Evolutionary conservation across 768 basidiomycete species (phyloP).

Genomic region (Termitomyces eurrhizus): DNA sequence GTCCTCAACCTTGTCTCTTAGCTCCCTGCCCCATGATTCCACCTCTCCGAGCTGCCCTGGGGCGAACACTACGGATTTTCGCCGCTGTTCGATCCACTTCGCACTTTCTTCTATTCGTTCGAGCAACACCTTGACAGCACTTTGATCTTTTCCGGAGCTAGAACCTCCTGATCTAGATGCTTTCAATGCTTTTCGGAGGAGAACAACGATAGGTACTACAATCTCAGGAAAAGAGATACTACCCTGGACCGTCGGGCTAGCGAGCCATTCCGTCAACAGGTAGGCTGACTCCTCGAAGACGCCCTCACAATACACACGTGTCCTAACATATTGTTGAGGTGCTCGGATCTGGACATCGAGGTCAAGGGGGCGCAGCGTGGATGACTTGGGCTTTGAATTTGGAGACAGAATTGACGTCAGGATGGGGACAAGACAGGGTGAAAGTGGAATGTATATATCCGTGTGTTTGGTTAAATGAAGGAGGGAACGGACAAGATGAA

Average conservation of each 20-base stretch:
- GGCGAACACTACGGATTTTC: conserved; percentile 69
- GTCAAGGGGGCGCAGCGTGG: conserved; percentile 86
- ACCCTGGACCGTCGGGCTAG: conserved; percentile 63
- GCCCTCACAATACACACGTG: conserved; percentile 79
- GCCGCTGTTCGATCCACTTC: conserved; percentile 69
- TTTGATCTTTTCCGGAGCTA: conserved; percentile 51
- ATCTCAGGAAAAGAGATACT: conserved; percentile 95
- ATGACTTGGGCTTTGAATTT: conserved; percentile 71
- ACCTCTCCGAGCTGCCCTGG: conserved; percentile 72
- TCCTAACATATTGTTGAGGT: conserved; percentile 85
- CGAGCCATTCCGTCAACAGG: conserved; percentile 80
- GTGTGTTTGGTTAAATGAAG: conserved; percentile 83
- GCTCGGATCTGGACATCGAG: conserved; percentile 83
- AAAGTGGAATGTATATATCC: conserved; percentile 80
- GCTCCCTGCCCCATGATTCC: conserved; percentile 62
- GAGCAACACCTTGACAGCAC: conserved; percentile 67
- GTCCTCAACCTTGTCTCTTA: conserved; percentile 56
- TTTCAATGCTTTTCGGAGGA: conserved; percentile 74
- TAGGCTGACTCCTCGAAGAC: conserved; percentile 79
- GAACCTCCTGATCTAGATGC: conserved; percentile 36
- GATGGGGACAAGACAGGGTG: conserved; percentile 84
- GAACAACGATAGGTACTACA: conserved; percentile 69
- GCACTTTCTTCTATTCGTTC: conserved; percentile 87
- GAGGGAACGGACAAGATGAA: conserved; percentile 88
- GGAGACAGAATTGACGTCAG: conserved; percentile 69